Percentiles rank a stretch among this genome's conserved stretches.
These are phyloP conservation scores for Wallacemonas sp. DNA, from an alignment of 208 protist species.

Conservation along the genomic window DNA sequence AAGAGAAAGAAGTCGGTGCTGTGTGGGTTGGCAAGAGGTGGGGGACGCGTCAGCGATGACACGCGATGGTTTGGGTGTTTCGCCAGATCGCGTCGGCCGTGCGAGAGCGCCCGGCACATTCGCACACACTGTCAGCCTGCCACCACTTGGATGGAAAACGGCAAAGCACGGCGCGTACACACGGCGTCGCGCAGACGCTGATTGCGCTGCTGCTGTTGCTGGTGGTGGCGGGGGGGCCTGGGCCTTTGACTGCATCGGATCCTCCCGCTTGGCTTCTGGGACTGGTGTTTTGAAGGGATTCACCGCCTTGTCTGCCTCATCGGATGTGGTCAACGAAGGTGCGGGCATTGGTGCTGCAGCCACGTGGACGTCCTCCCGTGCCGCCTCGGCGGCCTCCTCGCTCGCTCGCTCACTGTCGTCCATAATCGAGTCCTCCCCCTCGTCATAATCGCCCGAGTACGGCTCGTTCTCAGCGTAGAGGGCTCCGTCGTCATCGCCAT, in stretches of 20 bases:
- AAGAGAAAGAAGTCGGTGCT: background rate
- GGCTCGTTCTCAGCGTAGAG: background rate
- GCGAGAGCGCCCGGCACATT: constrained; percentile 14
- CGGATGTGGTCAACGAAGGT: too few species aligned
- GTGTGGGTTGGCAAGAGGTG: too few species aligned
- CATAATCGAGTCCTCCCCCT: too few species aligned
- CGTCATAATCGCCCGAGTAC: background rate
- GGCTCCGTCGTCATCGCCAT: background rate
- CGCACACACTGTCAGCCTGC: constrained; percentile 32
- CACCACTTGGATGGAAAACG: constrained; percentile 18
- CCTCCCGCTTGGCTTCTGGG: too few species aligned
- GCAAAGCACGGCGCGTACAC: constrained; percentile 36
- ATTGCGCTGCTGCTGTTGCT: background rate
- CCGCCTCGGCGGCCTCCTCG: too few species aligned
- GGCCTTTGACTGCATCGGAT: too few species aligned
- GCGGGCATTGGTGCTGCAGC: too few species aligned
- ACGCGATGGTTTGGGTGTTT: too few species aligned
- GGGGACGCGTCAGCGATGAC: too few species aligned
- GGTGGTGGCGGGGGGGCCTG: background rate
- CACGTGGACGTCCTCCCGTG: too few species aligned
- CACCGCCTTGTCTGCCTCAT: background rate
- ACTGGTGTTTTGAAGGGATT: constrained; percentile 5
- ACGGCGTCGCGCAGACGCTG: constrained; percentile 1
- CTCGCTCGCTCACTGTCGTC: too few species aligned
- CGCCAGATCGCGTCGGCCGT: background rate